Conservation (phyloP, 192 early-diverging fungal species). For the Entomortierella lignicola region DNA sequence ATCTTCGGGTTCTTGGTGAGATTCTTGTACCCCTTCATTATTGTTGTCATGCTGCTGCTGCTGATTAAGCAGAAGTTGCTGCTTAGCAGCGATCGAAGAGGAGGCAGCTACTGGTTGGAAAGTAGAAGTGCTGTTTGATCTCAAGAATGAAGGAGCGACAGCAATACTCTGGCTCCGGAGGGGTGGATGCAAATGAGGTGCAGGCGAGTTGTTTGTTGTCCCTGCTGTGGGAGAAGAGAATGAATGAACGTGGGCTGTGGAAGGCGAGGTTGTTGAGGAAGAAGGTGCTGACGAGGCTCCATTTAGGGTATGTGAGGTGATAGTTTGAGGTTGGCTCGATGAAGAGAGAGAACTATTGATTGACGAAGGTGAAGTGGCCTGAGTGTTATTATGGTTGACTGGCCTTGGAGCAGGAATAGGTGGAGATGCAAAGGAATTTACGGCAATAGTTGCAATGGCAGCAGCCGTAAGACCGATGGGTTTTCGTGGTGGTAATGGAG, state of each 20-base stretch:
- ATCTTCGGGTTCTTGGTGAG: slow-evolving; percentile 13
- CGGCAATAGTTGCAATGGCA: slow-evolving; percentile 33
- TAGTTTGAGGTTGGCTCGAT: not conserved
- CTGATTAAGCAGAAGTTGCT: slow-evolving; percentile 21
- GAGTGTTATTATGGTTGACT: not conserved
- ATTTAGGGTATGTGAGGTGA: slow-evolving; percentile 1
- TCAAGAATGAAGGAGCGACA: slow-evolving; percentile 27
- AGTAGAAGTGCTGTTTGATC: slow-evolving; percentile 31
- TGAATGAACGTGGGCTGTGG: slow-evolving; percentile 7
- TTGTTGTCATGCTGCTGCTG: slow-evolving; percentile 7
- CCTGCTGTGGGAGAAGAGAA: slow-evolving; percentile 4
- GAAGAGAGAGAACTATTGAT: not conserved
- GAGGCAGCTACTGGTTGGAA: slow-evolving; percentile 32
- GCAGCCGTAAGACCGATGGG: slow-evolving; percentile 31
- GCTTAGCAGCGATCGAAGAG: slow-evolving; percentile 29
- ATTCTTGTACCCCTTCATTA: not conserved
- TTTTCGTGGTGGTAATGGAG: slow-evolving; percentile 31
- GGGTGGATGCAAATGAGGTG: slow-evolving; percentile 12
- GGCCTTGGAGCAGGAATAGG: slow-evolving; percentile 40
- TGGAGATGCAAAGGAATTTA: slow-evolving; percentile 16
- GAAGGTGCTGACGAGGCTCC: slow-evolving; percentile 5
- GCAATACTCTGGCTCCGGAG: slow-evolving; percentile 45
- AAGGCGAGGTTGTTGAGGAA: slow-evolving; percentile 29
- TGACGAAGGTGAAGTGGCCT: slow-evolving; percentile 2
- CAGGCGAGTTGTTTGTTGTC: not conserved